Conservation (phyloP, 331 rosid species). For the Phaseolus coccineus region DNA sequence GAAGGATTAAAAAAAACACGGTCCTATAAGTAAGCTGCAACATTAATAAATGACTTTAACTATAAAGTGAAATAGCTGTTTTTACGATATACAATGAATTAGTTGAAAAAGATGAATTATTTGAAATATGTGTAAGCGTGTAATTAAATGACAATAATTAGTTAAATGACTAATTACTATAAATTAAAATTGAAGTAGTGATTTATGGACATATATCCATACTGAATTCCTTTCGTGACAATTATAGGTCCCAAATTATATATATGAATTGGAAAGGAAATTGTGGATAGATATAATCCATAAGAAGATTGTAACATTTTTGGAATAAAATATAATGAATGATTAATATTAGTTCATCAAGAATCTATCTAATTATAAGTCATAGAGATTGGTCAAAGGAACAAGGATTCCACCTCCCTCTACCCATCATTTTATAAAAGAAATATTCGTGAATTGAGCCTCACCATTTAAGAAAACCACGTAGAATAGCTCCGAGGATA, state of each 20-base stretch:
- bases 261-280: conserved; percentile 8
- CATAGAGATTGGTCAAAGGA: conserved; percentile 34
- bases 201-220: background rate
- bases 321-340: conserved; percentile 17
- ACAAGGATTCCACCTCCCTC: conserved; percentile 11
- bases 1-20: too few species aligned
- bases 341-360: conserved; percentile 34
- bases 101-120: too few species aligned
- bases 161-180: background rate
- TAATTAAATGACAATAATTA: background rate
- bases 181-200: background rate
- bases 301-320: background rate
- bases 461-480: conserved; percentile 1
- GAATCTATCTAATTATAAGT: conserved; percentile 33
- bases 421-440: background rate
- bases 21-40: too few species aligned
- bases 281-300: background rate
- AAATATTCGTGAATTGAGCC: conserved; percentile 30
- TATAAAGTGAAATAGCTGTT: too few species aligned
- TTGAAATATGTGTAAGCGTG: background rate
- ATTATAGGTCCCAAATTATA: background rate
- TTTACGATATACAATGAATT: too few species aligned
- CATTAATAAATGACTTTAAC: too few species aligned
- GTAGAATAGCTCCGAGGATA: conserved; percentile 39
- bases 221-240: background rate